Evolutionary conservation across 208 protist genomes (phyloP), one percentile per base, ranked within the genome.

Genomic region (Leishmania turanica): DNA sequence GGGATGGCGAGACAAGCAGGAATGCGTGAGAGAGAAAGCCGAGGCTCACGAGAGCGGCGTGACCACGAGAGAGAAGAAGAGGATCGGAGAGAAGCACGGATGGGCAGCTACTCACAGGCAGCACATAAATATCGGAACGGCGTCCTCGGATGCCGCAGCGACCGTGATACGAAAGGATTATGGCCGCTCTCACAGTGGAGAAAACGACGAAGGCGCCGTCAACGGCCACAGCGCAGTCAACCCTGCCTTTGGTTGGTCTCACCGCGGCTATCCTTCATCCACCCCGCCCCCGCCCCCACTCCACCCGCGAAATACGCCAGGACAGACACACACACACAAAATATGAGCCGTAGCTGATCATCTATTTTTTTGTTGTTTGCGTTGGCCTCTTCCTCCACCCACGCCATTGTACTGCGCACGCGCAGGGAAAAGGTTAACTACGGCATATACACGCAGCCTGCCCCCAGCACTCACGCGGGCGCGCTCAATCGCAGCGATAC

Each of bases 401-500:
- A 34, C 27, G 9, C 17, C 17, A 17, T 42, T 21, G 31, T 71
- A 49, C 4, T n/a, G 40, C 42, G n/a, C 66, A 71, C 21, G 8
- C 15, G 24, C 34, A 47, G 66, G 45, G 21, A 19, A 37, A 73
- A 53, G 6, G 31, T 21, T 40, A 40, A 34, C 31, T 7, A 15
- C 17, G 13, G 31, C 9, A 15, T 15, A 15, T 19, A 34, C n/a
- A 8, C 17, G 15, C 31, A 68, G 15, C 9, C 9, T 21, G 31
- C 5, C 31, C 9, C 6, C 24, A 21, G 27, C 45, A 27, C 70
- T 40, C n/a, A 13, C 24, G n/a, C n/a, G 27, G n/a, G 70, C 47
- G 7, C 7, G 56, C 66, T 87, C 82, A 96, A 24, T 95, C 93
- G 56, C 85, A 88, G 78, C 91, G 88, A 72, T 89, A 96, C 60